Base-by-base conservation (phyloP, 1,139 yeast species). In the Sugiyamaella paludigena region DNA sequence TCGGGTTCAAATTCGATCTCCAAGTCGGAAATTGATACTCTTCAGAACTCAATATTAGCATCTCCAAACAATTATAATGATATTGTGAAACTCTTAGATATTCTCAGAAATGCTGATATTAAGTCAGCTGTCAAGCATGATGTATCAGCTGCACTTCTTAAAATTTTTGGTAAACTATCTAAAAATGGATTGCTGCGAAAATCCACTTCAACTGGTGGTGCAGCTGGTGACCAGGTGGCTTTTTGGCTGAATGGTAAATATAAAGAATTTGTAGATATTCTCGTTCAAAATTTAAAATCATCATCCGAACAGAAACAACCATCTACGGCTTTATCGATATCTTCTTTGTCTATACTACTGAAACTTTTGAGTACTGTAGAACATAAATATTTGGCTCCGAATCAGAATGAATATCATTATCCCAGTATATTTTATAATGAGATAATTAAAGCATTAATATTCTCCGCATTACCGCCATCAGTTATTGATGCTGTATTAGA, bases 191-290 rank as follows among this genome's bases (percentile, higher is more conserved):
- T 74, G 45, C 67, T 87, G 50, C 65, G 70, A 13, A 61, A 62
- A 39, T 54, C 58, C 2, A 54, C 58, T 34, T 59, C 60, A 16
- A 66, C 67, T 32, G 70, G 72, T 40, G 64, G 70, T 12, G 64
- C 64, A 52, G 80, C 56, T 13, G 59, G 61, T 29, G 40, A 45
- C 27, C 36, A 39, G 30, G 62, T 69, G 13, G 57, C 61, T 1
- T 39, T 46, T 31, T 87, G 96, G 95, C 67, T 87, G 35, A 71
- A 73, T 48, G 77, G 76, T 43, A 76, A 78, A 49, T 89, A 86
- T 64, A 75, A 73, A 26, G 65, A 68, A n/a, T 88, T 73, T 69
- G 81, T 81, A 61, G 58, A 59, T 2, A 62, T 64, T 30, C 55
- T 86, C 19, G 64, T 75, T 34, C 67, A 67, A n/a, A 56, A 73